A percentile compares a stretch with the other conserved stretches of the same genome.
Conservation (phyloP, 2,329 filamentous ascomycete genomes). For the Aspergillus unguis region DNA sequence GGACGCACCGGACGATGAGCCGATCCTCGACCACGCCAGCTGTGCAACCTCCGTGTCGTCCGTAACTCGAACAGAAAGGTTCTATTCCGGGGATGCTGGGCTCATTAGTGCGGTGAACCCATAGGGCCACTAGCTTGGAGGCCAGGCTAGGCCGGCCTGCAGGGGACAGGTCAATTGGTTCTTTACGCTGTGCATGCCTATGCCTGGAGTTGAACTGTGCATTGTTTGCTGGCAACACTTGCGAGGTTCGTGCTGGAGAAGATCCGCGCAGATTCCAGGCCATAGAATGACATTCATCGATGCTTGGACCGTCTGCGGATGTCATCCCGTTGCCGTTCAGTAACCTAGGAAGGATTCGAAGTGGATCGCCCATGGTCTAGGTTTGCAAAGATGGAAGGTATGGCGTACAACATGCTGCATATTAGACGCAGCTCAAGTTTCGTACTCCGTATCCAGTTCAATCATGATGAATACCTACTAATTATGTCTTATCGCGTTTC, state of each 20-base stretch:
- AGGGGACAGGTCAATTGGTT: not conserved
- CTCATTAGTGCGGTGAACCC: not conserved
- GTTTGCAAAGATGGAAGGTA: slow-evolving; percentile 3
- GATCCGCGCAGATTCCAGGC: not conserved
- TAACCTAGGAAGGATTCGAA: no score
- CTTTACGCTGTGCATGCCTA: not conserved
- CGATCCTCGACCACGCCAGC: no score
- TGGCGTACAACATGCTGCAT: not conserved
- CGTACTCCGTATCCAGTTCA: not conserved
- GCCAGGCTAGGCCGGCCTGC: not conserved
- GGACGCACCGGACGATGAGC: no score
- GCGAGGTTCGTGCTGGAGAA: not conserved
- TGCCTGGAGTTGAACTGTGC: not conserved
- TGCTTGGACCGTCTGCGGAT: no score
- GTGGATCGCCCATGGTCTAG: not conserved
- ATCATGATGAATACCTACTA: not conserved
- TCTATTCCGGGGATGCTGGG: not conserved
- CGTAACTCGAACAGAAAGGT: no score
- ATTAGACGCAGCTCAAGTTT: not conserved
- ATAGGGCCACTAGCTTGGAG: no score
- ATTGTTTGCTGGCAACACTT: not conserved
- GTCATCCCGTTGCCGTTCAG: no score
- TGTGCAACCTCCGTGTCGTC: no score
- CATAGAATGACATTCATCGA: not conserved
- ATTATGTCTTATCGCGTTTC: slow-evolving; percentile 1